Evolutionary conservation across 139 green algal species (phyloP).

Genomic region (Cymbomonas tetramitiformis): DNA sequence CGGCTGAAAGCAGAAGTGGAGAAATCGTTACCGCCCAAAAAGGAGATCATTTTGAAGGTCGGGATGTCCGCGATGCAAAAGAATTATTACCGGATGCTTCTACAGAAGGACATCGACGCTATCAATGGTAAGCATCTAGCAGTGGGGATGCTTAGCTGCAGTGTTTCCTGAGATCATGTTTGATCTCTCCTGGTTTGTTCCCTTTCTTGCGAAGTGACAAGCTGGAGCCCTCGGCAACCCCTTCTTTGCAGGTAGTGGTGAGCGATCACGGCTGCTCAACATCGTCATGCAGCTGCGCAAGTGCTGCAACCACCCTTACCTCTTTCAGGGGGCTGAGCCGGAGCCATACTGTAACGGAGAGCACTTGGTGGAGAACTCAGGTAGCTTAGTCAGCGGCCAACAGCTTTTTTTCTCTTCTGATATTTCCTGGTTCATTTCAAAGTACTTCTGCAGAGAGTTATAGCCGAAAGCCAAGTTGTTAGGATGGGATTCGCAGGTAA

Average conservation of each 20-base stretch:
- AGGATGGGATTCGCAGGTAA: constrained; percentile 43
- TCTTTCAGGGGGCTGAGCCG: constrained; percentile 62
- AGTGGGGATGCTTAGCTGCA: too few relatives aligned
- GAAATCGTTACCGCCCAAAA: constrained; percentile 86
- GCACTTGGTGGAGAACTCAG: constrained; percentile 64
- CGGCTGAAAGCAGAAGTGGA: constrained; percentile 94
- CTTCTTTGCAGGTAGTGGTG: too few relatives aligned
- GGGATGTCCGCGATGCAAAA: constrained; percentile 90
- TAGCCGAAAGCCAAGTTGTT: not conserved
- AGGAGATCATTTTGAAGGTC: constrained; percentile 95
- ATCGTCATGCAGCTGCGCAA: constrained; percentile 98
- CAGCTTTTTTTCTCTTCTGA: not conserved
- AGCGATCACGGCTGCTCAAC: constrained; percentile 86
- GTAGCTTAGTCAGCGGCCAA: too few relatives aligned
- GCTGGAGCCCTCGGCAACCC: too few relatives aligned
- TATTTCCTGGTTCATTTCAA: not conserved
- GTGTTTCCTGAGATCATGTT: too few relatives aligned
- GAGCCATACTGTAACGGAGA: constrained; percentile 80
- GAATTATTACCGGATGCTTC: constrained; percentile 69
- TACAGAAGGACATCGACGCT: constrained; percentile 86
- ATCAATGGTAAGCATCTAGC: too few relatives aligned
- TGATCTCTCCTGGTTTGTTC: too few relatives aligned
- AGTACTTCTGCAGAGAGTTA: not conserved
- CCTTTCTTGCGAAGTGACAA: too few relatives aligned
- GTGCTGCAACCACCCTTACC: constrained; percentile 95